phyloP scores from a whole-genome alignment of 2,329 filamentous ascomycete genomes.

The Leptographium flavum region DNA sequence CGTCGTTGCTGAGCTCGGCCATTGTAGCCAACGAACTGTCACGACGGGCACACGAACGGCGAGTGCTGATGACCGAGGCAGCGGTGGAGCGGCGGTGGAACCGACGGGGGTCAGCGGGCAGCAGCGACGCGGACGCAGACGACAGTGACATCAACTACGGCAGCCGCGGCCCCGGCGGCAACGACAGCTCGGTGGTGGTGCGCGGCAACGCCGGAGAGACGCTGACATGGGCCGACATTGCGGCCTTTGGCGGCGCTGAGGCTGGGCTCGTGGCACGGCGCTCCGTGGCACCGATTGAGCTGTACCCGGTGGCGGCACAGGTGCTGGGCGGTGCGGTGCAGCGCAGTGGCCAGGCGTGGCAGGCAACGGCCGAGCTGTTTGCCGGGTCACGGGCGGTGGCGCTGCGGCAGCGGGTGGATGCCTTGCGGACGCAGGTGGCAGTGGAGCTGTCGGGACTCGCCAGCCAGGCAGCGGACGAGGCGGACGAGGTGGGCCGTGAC shows the following conservation, averaged over 20 bases:
- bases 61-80: conserved; percentile 20
- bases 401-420: conserved; percentile 34
- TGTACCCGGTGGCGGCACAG: conserved; percentile 38
- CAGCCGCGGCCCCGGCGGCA: not conserved
- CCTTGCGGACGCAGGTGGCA: conserved; percentile 30
- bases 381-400: conserved; percentile 38
- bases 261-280: conserved; percentile 19
- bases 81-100: not conserved
- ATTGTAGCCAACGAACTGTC: conserved; percentile 77
- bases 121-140: conserved; percentile 1
- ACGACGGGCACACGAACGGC: conserved; percentile 42
- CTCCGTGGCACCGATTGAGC: conserved; percentile 25
- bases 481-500: conserved; percentile 64
- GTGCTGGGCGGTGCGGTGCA: conserved; percentile 33
- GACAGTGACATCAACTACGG: conserved; percentile 4
- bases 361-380: conserved; percentile 44
- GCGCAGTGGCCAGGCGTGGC: conserved; percentile 39
- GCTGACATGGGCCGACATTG: conserved; percentile 28
- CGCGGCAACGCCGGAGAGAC: conserved; percentile 4
- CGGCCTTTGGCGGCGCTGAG: conserved; percentile 23
- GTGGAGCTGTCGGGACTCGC: conserved; percentile 46
- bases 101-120: not conserved
- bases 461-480: conserved; percentile 57
- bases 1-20: conserved; percentile 69
- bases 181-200: not conserved